Percentiles rank a stretch among this genome's conserved stretches.
Conservation (phyloP, 2,329 filamentous ascomycete species). For the Grosmannia penicillata region DNA sequence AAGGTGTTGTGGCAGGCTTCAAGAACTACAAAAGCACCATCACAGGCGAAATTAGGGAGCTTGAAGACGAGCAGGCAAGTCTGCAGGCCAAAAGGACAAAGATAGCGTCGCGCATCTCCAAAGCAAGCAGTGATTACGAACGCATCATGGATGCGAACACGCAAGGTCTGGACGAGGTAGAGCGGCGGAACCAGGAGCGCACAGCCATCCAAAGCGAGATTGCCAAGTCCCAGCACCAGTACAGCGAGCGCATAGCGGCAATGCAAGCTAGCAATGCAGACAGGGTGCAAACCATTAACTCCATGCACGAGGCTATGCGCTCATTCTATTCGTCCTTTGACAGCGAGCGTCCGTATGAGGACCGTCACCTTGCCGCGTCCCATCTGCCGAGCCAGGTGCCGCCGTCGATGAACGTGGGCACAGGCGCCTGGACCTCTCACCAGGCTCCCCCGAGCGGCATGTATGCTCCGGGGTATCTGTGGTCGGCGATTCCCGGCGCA, state of each 20-base stretch:
- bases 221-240: conserved; percentile 29
- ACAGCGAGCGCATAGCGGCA: conserved; percentile 23
- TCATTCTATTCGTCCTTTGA: conserved; percentile 27
- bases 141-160: conserved; percentile 56
- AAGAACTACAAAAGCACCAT: conserved; percentile 44
- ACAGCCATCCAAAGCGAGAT: conserved; percentile 31
- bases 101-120: conserved; percentile 53
- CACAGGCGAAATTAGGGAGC: conserved; percentile 46
- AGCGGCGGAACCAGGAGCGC: conserved; percentile 38
- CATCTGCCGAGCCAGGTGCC: too few species aligned
- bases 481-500: background rate
- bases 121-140: conserved; percentile 58
- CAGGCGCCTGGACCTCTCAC: conserved; percentile 6
- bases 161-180: conserved; percentile 48
- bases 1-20: conserved; percentile 37
- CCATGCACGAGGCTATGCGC: conserved; percentile 20
- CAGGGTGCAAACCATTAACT: conserved; percentile 25
- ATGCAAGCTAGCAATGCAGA: conserved; percentile 20
- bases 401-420: too few species aligned
- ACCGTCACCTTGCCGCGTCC: conserved; percentile 14
- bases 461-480: conserved; percentile 1
- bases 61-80: conserved; percentile 48
- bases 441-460: conserved; percentile 1
- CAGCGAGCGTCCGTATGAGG: conserved; percentile 24
- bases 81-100: conserved; percentile 58